These are phyloP conservation scores for Setaria italica DNA, from an alignment of 202 grass and related monocot genomes.

Conservation along the genomic window DNA sequence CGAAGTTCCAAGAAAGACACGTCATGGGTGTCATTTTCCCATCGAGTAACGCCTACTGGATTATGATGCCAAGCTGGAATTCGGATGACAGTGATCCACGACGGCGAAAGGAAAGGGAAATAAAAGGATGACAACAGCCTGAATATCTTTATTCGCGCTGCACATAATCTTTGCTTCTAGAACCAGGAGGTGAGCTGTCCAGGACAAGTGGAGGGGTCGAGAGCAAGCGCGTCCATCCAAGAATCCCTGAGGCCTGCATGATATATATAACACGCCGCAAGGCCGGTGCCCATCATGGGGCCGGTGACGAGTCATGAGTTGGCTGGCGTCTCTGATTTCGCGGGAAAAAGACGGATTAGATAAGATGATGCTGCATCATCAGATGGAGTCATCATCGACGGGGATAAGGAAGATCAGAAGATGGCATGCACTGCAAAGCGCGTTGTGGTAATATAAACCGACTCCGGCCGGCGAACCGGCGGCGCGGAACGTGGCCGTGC, in stretches of 20 bases:
- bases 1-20: not conserved
- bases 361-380: not conserved
- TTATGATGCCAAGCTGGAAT: slow-evolving; percentile 1
- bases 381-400: not conserved
- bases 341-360: slow-evolving; percentile 17
- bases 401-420: slow-evolving; percentile 24
- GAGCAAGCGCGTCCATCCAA: not conserved
- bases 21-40: not conserved
- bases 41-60: not conserved
- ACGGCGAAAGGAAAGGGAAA: not conserved
- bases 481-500: slow-evolving; percentile 36
- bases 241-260: not conserved
- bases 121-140: not conserved
- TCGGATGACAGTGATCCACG: not conserved
- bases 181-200: slow-evolving; percentile 24
- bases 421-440: not conserved
- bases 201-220: not conserved
- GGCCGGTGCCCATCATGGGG: too few relatives aligned
- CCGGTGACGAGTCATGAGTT: not conserved
- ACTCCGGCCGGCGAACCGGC: slow-evolving; percentile 39
- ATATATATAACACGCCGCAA: too few relatives aligned
- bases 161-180: not conserved
- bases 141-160: not conserved
- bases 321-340: slow-evolving; percentile 8
- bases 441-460: not conserved